Evolutionary conservation across 2,329 filamentous ascomycete genomes (phyloP), one percentile per base, ranked within the genome.

Genomic region (Camptophora hylomeconis): DNA sequence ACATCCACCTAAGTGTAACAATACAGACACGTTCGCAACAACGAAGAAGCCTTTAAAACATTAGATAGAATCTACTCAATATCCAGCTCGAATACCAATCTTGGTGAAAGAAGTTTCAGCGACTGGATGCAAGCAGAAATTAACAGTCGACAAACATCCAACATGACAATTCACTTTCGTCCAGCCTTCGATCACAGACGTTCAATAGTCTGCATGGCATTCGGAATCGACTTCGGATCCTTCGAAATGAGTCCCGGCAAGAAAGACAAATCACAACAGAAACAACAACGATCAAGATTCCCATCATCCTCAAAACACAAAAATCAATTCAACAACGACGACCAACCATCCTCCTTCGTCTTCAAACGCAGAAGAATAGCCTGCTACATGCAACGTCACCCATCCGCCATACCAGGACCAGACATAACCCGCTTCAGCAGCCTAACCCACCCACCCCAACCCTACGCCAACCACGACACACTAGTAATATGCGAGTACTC

Each of bases 81-180:
- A 21, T 25, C 17, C 19, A 22, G 23, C 30, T 24, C 30, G 9
- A 29, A 26, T 21, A 8, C 19, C 9, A 17, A 36, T 15, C 24
- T 12, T 5, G 30, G 21, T 9, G 33, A 36, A 17, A 12, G 30
- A 7, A 33, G 25, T 31, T 41, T 41, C 22, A 38, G 34, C 28
- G 26, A 39, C 8, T 9, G 29, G 17, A 8, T 41, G 3, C 20
- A 39, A 11, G 33, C 33, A 8, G 33, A 41, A 17, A 32, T 39
- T 30, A 33, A 30, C 15, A 35, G 20, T 21, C 28, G 39, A 12
- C 17, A 20, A 12, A 26, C 33, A 4, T 32, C 31, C 5, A 23
- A 31, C 19, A 36, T 33, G 26, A 27, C 33, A 10, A 33, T 36
- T 13, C 24, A 22, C 20, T 36, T 30, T 30, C 24, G 31, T 7